Evolutionary conservation across 495 filamentous ascomycete genomes (phyloP).

Genomic region (Penicillium salamii): DNA sequence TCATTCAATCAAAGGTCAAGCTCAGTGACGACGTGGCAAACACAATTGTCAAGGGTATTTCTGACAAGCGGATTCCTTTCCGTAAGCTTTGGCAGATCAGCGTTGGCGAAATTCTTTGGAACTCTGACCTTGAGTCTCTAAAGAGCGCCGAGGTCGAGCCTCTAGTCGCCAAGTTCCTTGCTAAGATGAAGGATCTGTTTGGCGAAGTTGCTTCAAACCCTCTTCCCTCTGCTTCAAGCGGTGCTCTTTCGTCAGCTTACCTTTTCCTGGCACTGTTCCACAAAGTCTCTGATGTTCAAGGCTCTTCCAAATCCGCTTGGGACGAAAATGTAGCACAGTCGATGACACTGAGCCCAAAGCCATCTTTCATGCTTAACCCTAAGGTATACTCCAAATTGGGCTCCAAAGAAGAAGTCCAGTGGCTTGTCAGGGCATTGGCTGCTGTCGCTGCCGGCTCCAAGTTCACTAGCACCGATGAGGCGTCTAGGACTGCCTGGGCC

Average conservation of each 20-base stretch:
- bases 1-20: constrained; percentile 55
- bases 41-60: constrained; percentile 73
- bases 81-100: constrained; percentile 79
- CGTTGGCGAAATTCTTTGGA: constrained; percentile 70
- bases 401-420: constrained; percentile 68
- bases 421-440: constrained; percentile 69
- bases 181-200: constrained; percentile 69
- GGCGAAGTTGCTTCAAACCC: constrained; percentile 76
- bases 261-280: constrained; percentile 62
- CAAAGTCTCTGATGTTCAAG: constrained; percentile 28
- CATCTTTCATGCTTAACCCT: constrained; percentile 80
- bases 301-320: constrained; percentile 34
- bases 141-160: constrained; percentile 41
- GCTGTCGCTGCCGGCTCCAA: constrained; percentile 50
- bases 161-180: constrained; percentile 51
- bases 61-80: constrained; percentile 76
- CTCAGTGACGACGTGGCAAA: constrained; percentile 63
- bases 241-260: constrained; percentile 70
- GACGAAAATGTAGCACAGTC: constrained; percentile 58
- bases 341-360: constrained; percentile 65
- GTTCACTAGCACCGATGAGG: constrained; percentile 30
- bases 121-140: constrained; percentile 42
- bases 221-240: constrained; percentile 68
- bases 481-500: constrained; percentile 62
- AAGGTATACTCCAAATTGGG: constrained; percentile 77